phyloP scores from a whole-genome alignment of 768 basidiomycete genomes.

The Boletus reticuloceps region DNA sequence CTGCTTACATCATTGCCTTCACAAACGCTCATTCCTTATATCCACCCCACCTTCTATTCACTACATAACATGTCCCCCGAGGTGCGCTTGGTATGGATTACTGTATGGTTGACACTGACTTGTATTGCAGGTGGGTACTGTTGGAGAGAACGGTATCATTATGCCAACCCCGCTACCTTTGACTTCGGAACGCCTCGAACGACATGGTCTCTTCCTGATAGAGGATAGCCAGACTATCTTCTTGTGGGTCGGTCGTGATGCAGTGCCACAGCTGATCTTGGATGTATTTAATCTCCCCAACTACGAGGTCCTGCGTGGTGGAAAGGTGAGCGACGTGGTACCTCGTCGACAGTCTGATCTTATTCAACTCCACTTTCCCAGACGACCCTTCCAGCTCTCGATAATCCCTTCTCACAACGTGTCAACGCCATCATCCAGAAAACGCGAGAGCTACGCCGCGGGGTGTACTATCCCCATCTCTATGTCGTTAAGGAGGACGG shows the following conservation, averaged over 20 bases:
- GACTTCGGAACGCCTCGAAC: constrained; percentile 91
- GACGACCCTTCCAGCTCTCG: constrained; percentile 86
- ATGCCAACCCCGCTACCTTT: constrained; percentile 86
- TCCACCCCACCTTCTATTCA: constrained; percentile 94
- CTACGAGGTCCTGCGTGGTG: constrained; percentile 88
- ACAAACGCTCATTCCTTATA: constrained; percentile 87
- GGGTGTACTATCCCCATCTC: constrained; percentile 89
- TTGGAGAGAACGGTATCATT: constrained; percentile 85
- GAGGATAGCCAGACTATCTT: constrained; percentile 98
- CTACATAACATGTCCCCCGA: constrained; percentile 95
- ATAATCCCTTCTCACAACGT: constrained; percentile 94
- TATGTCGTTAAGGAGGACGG: constrained; percentile 99
- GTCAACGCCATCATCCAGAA: constrained; percentile 93
- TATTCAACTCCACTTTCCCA: constrained; percentile 27
- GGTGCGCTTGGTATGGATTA: constrained; percentile 39
- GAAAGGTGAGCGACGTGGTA: constrained; percentile 60
- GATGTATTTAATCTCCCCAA: constrained; percentile 91
- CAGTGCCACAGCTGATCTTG: constrained; percentile 90
- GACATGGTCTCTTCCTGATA: constrained; percentile 94
- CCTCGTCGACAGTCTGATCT: background rate
- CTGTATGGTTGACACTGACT: constrained; percentile 1
- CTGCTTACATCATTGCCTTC: constrained; percentile 88
- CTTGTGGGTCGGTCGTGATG: constrained; percentile 97
- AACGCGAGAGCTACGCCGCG: constrained; percentile 89
- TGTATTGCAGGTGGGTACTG: constrained; percentile 71